Evolutionary conservation across 495 filamentous ascomycete genomes (phyloP).

Genomic region (Articulospora tetracladia): DNA sequence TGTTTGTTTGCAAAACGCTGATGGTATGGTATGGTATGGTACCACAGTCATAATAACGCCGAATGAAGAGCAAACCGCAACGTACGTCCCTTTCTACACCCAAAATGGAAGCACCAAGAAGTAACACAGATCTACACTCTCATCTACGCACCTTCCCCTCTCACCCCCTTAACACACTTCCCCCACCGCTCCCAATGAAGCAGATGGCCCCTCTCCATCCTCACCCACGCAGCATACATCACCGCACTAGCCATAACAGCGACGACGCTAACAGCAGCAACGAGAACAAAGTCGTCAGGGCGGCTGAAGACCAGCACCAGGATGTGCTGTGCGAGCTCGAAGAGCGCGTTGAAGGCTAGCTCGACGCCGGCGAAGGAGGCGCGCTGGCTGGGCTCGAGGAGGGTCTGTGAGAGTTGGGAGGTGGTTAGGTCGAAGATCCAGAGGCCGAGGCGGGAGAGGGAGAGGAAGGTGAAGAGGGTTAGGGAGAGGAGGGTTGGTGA

Average conservation of each 20-base stretch:
- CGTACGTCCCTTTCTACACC: background rate
- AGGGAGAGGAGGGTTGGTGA: slow-evolving; percentile 18
- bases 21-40: no score
- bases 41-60: no score
- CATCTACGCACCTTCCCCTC: background rate
- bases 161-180: slow-evolving; percentile 2
- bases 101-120: background rate
- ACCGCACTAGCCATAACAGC: slow-evolving; percentile 31
- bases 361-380: slow-evolving; percentile 43
- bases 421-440: slow-evolving; percentile 44
- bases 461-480: slow-evolving; percentile 37
- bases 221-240: slow-evolving; percentile 38
- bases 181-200: slow-evolving; percentile 28
- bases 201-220: slow-evolving; percentile 28
- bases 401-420: slow-evolving; percentile 40
- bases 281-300: slow-evolving; percentile 37
- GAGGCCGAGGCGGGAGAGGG: slow-evolving; percentile 39
- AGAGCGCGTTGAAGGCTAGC: slow-evolving; percentile 34
- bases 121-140: background rate
- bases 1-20: no score
- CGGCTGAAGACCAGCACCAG: slow-evolving; percentile 32
- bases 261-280: slow-evolving; percentile 32
- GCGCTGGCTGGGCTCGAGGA: slow-evolving; percentile 28
- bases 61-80: no score
- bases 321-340: slow-evolving; percentile 35